A percentile compares a stretch with the other conserved stretches of the same genome.
phyloP scores from a whole-genome alignment of 176 grass and related monocot genomes.

The Aegilops speltoides region DNA sequence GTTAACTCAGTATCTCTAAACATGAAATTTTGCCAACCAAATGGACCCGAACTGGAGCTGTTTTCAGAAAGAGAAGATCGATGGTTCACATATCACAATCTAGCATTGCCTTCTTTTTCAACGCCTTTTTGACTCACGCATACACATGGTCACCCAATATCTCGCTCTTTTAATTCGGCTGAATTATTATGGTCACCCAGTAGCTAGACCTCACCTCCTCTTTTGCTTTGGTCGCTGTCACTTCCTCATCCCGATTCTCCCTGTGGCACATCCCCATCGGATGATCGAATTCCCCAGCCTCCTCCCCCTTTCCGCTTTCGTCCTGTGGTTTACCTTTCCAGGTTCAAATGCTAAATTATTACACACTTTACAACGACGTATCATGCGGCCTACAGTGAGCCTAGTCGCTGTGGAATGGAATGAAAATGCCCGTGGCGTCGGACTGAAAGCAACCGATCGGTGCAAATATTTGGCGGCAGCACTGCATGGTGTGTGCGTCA shows the following conservation, averaged over 20 bases:
- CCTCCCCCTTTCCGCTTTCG: not conserved
- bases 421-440: conserved; percentile 23
- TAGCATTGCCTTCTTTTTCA: conserved; percentile 13
- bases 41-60: too few relatives aligned
- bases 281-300: not conserved
- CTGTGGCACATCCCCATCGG: conserved; percentile 21
- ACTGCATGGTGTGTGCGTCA: not conserved
- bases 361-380: conserved; percentile 10
- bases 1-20: too few relatives aligned
- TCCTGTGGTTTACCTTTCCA: conserved; percentile 13
- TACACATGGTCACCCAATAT: conserved; percentile 1
- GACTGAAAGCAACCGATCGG: conserved; percentile 23
- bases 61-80: not conserved
- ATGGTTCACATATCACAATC: not conserved
- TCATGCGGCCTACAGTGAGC: conserved; percentile 4
- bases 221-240: conserved; percentile 37
- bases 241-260: conserved; percentile 15
- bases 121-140: conserved; percentile 24
- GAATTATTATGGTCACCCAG: conserved; percentile 4
- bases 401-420: not conserved
- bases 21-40: too few relatives aligned
- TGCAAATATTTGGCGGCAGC: not conserved
- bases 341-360: conserved; percentile 50
- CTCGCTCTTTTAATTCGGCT: not conserved
- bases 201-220: not conserved